phyloP scores from a whole-genome alignment of 208 protist species.

The Porcisia hertigi region DNA sequence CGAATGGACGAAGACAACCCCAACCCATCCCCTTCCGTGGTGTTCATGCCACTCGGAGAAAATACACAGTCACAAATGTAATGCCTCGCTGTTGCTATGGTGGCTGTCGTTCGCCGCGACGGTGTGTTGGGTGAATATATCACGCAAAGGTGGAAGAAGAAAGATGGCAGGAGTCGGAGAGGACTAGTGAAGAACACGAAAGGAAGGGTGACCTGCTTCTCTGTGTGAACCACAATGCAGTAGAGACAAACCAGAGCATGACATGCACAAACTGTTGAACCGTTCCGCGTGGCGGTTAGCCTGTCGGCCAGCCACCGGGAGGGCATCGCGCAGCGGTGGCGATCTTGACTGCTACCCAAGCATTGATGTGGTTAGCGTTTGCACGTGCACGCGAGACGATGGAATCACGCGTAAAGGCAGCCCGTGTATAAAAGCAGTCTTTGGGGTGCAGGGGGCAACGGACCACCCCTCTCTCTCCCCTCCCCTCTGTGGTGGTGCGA shows the following conservation, averaged over 20 bases:
- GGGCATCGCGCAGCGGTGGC: background rate
- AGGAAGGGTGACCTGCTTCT: background rate
- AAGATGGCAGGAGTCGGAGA: background rate
- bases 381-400: too few relatives aligned
- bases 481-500: background rate
- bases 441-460: background rate
- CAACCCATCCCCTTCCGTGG: slow-evolving; percentile 13
- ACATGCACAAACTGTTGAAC: background rate
- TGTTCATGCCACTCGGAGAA: background rate
- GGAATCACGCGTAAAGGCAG: background rate
- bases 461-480: background rate
- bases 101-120: background rate
- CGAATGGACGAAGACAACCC: slow-evolving; percentile 9
- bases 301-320: background rate
- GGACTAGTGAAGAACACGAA: background rate
- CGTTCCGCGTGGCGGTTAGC: background rate
- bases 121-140: background rate
- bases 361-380: background rate
- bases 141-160: background rate
- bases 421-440: background rate
- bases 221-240: background rate
- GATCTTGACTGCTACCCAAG: background rate
- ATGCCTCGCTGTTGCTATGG: background rate
- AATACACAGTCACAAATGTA: background rate
- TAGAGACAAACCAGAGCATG: background rate